Base-by-base conservation (phyloP, 1,284 basidiomycete genomes). In the Xanthoconium separans region DNA sequence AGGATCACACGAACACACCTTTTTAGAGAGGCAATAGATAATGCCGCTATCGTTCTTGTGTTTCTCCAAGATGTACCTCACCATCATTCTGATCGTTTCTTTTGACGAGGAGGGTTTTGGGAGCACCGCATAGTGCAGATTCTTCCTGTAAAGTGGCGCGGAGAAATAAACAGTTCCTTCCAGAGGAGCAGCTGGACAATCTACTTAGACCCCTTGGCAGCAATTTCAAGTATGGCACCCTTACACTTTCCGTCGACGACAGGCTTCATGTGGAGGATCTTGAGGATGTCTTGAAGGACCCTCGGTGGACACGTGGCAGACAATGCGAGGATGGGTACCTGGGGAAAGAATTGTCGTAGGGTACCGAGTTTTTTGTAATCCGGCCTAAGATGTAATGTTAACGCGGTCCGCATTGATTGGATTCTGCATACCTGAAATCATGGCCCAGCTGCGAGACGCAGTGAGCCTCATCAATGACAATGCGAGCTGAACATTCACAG, bases 231-330 rank as follows among this genome's bases (percentile, higher is more conserved):
- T 16, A 47, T 27, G 24, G 31, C 24, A 13, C 18, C 9, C n/a
- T 65, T 52, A 89, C 90, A 74, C 56, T 76, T 76, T 7, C 89
- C 88, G 46, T 87, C 79, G 0, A 86, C 84, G 0, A 85, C 75
- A 0, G 76, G 73, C 11, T 78, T 78, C 62, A 98, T 77, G 13
- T 80, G 75, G 16, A 98, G 77, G 7, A 87, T 91, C 50, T 81
- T 81, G 24, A 95, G 75, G 3, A 97, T 77, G 66, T 97, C 92
- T 34, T 85, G 74, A 29, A 95, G 78, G 5, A 96, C 93, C 37
- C 75, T 74, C 0, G 87, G 87, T 2, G 93, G 91, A 60, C 94
- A 93, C 0, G 94, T 95, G 0, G 93, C 93, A 1, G 91, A 94
- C 36, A 96, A 73, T 0, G 86, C 91, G 61, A 93, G 83, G 54